Base-by-base conservation (phyloP, 2,329 filamentous ascomycete genomes). In the Tolypocladium endophyticum region DNA sequence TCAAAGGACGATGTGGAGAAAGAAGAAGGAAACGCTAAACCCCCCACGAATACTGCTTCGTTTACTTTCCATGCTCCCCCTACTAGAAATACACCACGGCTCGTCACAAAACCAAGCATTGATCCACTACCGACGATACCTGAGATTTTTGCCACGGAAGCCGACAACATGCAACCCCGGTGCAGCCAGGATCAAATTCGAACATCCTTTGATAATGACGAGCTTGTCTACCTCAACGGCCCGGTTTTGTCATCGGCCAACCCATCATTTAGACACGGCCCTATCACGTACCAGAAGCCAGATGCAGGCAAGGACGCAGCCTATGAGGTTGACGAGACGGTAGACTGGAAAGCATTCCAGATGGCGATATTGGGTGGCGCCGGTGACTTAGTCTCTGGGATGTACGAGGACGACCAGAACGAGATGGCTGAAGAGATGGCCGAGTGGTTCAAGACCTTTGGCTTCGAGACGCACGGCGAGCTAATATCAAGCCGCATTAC, bases 321-420 rank as follows among this genome's bases (percentile, higher is more conserved):
- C 35, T 59, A 75, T 72, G 60, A 71, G 69, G 25, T 74, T 36
- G 81, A 83, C 57, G 80, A 71, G 23, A 78, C 75, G 11, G 70
- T 86, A 4, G 83, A 87, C 73, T 86, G 83, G 83, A 84, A 80
- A 7, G 83, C 83, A 4, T 87, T 86, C 67, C 84, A 87, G 70
- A 85, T 86, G 78, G 83, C 84, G 20, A 85, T 86, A 56, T 72
- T 82, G 0, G 83, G 83, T 50, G 81, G 81, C 6, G 79, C 80
- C 2, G 81, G 79, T 36, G 81, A 83, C 63, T 74, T 81, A 53
- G 73, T 77, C 57, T 71, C 72, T 23, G 80, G 80, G 57, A 45
- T 65, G 33, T 64, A 75, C 6, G 79, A 81, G 59, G 79, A 82
- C 59, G 67, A 71, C 4, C 76, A 78, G 43, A 66, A 73, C 4